Percentiles rank a stretch among this genome's conserved stretches.
phyloP scores from a whole-genome alignment of 1,139 yeast genomes.

The Candida sp. region DNA sequence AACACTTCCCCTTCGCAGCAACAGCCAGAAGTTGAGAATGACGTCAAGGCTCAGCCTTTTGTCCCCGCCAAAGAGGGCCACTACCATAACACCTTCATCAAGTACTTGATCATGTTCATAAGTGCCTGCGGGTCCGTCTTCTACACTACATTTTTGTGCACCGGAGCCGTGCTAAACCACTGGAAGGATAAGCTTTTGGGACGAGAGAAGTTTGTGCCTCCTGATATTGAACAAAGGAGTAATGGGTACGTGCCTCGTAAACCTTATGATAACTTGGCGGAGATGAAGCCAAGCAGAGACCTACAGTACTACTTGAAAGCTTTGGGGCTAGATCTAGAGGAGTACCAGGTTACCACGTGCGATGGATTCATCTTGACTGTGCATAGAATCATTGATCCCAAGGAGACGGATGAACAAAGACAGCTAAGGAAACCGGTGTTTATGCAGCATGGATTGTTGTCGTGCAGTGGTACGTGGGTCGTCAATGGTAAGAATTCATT shows the following conservation, averaged over 20 bases:
- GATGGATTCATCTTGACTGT: slow-evolving; percentile 79
- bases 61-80: background rate
- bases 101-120: slow-evolving; percentile 24
- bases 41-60: background rate
- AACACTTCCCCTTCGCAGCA: background rate
- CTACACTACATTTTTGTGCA: slow-evolving; percentile 28
- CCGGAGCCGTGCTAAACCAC: slow-evolving; percentile 33
- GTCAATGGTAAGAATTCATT: slow-evolving; percentile 79
- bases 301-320: slow-evolving; percentile 69
- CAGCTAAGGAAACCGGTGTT: slow-evolving; percentile 60
- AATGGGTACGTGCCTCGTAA: slow-evolving; percentile 28
- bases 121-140: slow-evolving; percentile 32
- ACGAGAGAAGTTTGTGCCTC: slow-evolving; percentile 15
- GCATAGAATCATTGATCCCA: slow-evolving; percentile 65
- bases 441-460: slow-evolving; percentile 84
- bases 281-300: slow-evolving; percentile 30
- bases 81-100: slow-evolving; percentile 21
- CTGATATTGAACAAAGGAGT: slow-evolving; percentile 15
- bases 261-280: slow-evolving; percentile 34
- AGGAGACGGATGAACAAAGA: slow-evolving; percentile 33
- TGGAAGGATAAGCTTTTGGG: slow-evolving; percentile 27
- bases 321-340: slow-evolving; percentile 62
- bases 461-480: slow-evolving; percentile 84
- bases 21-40: slow-evolving; percentile 1
- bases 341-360: slow-evolving; percentile 65